Evolutionary conservation across 352 stramenopile genomes (phyloP).

Genomic region (Phytopythium vexans): DNA sequence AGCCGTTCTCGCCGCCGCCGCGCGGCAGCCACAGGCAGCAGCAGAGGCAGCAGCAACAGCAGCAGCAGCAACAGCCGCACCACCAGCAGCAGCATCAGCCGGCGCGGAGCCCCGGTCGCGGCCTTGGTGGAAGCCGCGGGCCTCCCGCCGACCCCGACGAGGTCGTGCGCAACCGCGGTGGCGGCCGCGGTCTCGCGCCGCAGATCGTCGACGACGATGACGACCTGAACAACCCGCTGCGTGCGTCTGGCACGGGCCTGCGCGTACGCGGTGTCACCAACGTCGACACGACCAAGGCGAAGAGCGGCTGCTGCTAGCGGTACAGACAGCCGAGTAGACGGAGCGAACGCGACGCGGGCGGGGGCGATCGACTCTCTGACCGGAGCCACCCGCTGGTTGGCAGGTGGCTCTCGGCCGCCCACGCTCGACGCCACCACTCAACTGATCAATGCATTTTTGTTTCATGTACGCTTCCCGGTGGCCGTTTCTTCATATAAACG

Average conservation of each 20-base stretch:
- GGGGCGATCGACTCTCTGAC: too few species aligned
- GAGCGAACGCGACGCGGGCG: neutral
- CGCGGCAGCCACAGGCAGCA: constrained; percentile 7
- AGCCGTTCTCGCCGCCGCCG: constrained; percentile 28
- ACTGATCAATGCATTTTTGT: too few species aligned
- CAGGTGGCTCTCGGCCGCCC: too few species aligned
- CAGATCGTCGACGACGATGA: constrained; percentile 66
- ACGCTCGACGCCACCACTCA: too few species aligned
- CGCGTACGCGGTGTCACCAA: constrained; percentile 47
- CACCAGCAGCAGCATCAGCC: constrained; percentile 12
- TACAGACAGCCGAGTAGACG: too few species aligned
- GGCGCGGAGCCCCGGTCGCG: too few species aligned
- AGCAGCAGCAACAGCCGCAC: neutral
- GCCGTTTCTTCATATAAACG: too few species aligned
- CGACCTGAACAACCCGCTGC: constrained; percentile 14
- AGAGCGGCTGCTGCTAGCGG: constrained; percentile 63
- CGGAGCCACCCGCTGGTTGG: too few species aligned
- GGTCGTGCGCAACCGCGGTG: constrained; percentile 29
- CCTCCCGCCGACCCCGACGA: constrained; percentile 7
- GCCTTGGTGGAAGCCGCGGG: too few species aligned
- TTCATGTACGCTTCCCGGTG: too few species aligned
- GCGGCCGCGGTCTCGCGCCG: constrained; percentile 49
- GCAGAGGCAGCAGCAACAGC: constrained; percentile 16
- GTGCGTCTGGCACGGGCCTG: constrained; percentile 31
- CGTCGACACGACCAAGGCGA: constrained; percentile 48